Conservation (phyloP, 1,284 basidiomycete genomes). For the Ustanciosporium gigantosporum region DNA sequence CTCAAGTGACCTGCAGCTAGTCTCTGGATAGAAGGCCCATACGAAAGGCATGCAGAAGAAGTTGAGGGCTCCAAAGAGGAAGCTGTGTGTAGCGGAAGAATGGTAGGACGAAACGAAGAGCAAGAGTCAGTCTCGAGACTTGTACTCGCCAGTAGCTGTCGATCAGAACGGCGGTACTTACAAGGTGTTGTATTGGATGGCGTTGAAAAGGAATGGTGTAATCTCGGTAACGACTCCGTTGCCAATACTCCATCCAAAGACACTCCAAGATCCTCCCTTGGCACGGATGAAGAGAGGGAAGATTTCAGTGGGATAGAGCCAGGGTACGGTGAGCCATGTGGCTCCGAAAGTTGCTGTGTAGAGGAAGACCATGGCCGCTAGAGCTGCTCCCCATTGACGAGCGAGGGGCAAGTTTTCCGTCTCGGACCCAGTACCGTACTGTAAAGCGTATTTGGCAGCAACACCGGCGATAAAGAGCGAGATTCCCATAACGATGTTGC, state of each 20-base stretch:
- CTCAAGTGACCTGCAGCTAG: conserved; percentile 22
- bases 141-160: no score
- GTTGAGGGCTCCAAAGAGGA: conserved; percentile 23
- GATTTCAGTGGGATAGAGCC: conserved; percentile 23
- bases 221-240: conserved; percentile 28
- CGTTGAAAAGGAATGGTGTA: conserved; percentile 25
- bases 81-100: conserved; percentile 5
- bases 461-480: conserved; percentile 14
- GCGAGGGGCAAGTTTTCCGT: conserved; percentile 7
- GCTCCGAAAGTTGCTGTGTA: conserved; percentile 17
- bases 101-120: not conserved
- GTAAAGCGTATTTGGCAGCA: conserved; percentile 16
- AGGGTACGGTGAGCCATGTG: conserved; percentile 8
- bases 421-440: conserved; percentile 12
- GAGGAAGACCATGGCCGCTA: conserved; percentile 25
- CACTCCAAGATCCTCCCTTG: conserved; percentile 16
- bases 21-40: conserved; percentile 26
- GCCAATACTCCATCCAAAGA: conserved; percentile 18
- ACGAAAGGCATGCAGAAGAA: conserved; percentile 28
- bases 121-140: not conserved
- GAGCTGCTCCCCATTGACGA: conserved; percentile 17
- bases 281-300: conserved; percentile 24
- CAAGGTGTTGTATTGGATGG: conserved; percentile 27
- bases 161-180: no score
- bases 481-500: conserved; percentile 21